These are phyloP conservation scores for Starmerella potacharoeniae DNA, from an alignment of 805 yeast genomes.

Conservation along the genomic window DNA sequence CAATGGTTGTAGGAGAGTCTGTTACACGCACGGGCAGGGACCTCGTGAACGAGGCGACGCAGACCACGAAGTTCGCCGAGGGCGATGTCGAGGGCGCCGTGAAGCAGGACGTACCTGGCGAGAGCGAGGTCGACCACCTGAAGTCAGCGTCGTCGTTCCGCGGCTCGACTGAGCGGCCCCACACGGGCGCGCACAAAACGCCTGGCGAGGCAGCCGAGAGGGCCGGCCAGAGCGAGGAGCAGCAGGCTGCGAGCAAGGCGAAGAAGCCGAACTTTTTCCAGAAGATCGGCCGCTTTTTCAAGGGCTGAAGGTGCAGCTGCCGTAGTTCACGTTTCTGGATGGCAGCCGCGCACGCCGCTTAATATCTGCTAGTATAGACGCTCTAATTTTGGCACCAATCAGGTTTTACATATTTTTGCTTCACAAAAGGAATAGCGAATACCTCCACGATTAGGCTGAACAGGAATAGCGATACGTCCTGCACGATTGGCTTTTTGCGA, in stretches of 20 bases:
- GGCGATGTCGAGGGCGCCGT: background rate
- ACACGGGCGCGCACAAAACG: too few species aligned
- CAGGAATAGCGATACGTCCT: too few species aligned
- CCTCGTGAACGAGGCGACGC: background rate
- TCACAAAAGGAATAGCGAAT: too few species aligned
- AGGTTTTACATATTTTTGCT: too few species aligned
- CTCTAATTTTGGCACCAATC: too few species aligned
- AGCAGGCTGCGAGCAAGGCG: background rate
- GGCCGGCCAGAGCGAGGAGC: background rate
- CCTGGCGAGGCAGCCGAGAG: background rate
- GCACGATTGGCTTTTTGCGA: too few species aligned
- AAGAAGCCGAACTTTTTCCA: background rate
- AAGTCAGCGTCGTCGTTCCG: background rate
- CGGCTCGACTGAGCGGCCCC: background rate
- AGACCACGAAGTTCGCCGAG: background rate
- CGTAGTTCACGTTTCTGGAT: too few species aligned
- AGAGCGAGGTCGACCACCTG: background rate
- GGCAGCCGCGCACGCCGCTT: too few species aligned
- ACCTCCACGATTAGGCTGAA: too few species aligned
- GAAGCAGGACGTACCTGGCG: background rate
- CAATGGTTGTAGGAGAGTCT: background rate
- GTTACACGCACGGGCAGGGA: background rate
- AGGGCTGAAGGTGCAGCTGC: background rate
- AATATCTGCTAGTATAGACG: too few species aligned
- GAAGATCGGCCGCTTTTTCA: background rate